Percentiles rank a stretch among this genome's conserved stretches.
phyloP scores from a whole-genome alignment of 2,329 filamentous ascomycete genomes.

The Hypomyces rosellus region DNA sequence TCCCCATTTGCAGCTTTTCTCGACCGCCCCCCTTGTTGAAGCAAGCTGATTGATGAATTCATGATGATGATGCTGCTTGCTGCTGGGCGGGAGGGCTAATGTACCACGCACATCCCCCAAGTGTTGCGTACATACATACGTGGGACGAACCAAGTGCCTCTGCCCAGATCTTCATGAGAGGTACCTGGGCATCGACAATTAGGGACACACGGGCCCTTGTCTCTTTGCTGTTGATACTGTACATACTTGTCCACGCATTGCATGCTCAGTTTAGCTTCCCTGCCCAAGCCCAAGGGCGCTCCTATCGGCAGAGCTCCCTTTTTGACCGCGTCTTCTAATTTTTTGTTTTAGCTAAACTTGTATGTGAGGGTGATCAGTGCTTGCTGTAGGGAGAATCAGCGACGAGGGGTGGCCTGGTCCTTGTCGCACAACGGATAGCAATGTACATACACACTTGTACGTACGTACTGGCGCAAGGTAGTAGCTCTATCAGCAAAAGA shows the following conservation, averaged over 20 bases:
- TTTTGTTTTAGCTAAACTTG: neutral
- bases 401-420: neutral
- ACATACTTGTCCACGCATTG: neutral
- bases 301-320: slow-evolving; percentile 11
- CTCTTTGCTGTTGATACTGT: neutral
- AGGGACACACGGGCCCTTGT: no score
- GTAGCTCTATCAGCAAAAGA: neutral
- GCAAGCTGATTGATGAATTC: neutral
- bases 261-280: slow-evolving; percentile 1
- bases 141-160: neutral
- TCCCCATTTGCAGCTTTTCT: no score
- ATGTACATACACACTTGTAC: no score
- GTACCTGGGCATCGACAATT: neutral
- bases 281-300: slow-evolving; percentile 6
- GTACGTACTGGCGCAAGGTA: neutral
- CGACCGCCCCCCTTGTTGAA: neutral
- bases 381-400: slow-evolving; percentile 9
- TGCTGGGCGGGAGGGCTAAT: slow-evolving; percentile 17
- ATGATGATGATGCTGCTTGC: neutral
- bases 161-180: slow-evolving; percentile 4
- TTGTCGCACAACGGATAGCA: slow-evolving; percentile 1
- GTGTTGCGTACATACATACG: neutral
- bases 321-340: neutral
- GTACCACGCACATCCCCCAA: slow-evolving; percentile 7
- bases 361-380: slow-evolving; percentile 11